Percentiles rank a stretch among this genome's conserved stretches.
Conservation (phyloP, 495 filamentous ascomycete genomes). For the Niebla homalea region DNA sequence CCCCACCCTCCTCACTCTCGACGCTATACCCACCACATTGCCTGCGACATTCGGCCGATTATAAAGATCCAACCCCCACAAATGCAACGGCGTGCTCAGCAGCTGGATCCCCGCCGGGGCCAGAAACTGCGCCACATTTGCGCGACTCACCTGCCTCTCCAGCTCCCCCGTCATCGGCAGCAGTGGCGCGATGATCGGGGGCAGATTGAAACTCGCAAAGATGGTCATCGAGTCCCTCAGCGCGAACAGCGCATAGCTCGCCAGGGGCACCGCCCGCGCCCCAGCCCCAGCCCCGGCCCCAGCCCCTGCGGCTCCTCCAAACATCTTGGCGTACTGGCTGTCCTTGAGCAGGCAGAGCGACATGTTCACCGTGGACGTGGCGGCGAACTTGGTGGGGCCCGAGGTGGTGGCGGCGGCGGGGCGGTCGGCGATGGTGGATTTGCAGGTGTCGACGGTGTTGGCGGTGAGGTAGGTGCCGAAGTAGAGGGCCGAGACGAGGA, state of each 20-base stretch:
- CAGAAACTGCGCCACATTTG: slow-evolving; percentile 62
- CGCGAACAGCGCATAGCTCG: slow-evolving; percentile 68
- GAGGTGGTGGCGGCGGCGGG: slow-evolving; percentile 49
- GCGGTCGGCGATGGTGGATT: slow-evolving; percentile 47
- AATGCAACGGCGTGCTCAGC: slow-evolving; percentile 71
- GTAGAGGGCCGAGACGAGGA: slow-evolving; percentile 80
- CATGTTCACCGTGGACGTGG: slow-evolving; percentile 76
- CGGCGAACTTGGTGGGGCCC: slow-evolving; percentile 69
- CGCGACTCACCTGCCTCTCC: slow-evolving; percentile 36
- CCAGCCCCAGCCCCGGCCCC: slow-evolving; percentile 18
- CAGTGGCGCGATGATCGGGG: slow-evolving; percentile 56
- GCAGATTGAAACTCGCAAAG: slow-evolving; percentile 88
- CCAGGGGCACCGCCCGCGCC: slow-evolving; percentile 24
- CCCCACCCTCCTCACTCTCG: slow-evolving; percentile 49
- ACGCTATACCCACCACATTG: slow-evolving; percentile 35
- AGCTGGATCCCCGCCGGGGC: slow-evolving; percentile 75
- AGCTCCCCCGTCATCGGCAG: slow-evolving; percentile 31
- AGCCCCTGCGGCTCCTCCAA: slow-evolving; percentile 39
- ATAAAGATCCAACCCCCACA: slow-evolving; percentile 81
- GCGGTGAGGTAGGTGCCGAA: slow-evolving; percentile 83
- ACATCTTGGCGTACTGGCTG: slow-evolving; percentile 69
- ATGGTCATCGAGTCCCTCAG: slow-evolving; percentile 80
- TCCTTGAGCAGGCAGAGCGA: slow-evolving; percentile 89
- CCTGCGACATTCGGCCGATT: slow-evolving; percentile 43
- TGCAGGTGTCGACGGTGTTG: slow-evolving; percentile 72